Conservation (phyloP, 208 protist species). For the Phytomonas francai region DNA sequence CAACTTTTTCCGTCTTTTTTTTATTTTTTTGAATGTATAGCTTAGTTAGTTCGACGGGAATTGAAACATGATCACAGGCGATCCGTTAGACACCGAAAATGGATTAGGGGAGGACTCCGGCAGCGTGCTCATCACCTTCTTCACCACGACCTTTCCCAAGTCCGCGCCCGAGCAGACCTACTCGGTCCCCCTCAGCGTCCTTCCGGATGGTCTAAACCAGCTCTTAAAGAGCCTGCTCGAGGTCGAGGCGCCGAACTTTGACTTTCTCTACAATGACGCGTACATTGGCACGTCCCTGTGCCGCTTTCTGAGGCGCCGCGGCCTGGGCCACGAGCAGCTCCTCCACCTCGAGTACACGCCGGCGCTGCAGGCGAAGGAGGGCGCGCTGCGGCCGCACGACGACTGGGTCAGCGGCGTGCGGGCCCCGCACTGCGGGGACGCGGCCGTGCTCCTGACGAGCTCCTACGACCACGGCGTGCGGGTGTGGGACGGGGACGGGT, state of each 20-base stretch:
- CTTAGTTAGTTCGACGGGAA: too few relatives aligned
- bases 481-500: slow-evolving; percentile 66
- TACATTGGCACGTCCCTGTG: slow-evolving; percentile 69
- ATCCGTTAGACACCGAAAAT: too few relatives aligned
- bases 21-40: slow-evolving; percentile 14
- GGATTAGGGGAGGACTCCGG: slow-evolving; percentile 15
- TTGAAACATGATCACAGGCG: too few relatives aligned
- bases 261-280: slow-evolving; percentile 76
- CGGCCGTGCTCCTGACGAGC: slow-evolving; percentile 56
- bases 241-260: slow-evolving; percentile 39
- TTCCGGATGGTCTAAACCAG: slow-evolving; percentile 58
- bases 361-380: slow-evolving; percentile 66
- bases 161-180: slow-evolving; percentile 74
- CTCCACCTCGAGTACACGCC: slow-evolving; percentile 85
- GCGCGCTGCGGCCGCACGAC: slow-evolving; percentile 75
- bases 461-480: slow-evolving; percentile 81
- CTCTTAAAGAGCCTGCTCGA: slow-evolving; percentile 64
- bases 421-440: slow-evolving; percentile 41
- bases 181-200: slow-evolving; percentile 49
- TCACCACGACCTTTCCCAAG: slow-evolving; percentile 57
- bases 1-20: slow-evolving; percentile 4
- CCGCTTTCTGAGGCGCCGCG: slow-evolving; percentile 58
- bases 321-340: slow-evolving; percentile 69
- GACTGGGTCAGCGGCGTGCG: slow-evolving; percentile 83
- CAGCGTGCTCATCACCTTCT: slow-evolving; percentile 72